Base-by-base conservation (phyloP, 495 filamentous ascomycete species). In the Penicillium odoratum region DNA sequence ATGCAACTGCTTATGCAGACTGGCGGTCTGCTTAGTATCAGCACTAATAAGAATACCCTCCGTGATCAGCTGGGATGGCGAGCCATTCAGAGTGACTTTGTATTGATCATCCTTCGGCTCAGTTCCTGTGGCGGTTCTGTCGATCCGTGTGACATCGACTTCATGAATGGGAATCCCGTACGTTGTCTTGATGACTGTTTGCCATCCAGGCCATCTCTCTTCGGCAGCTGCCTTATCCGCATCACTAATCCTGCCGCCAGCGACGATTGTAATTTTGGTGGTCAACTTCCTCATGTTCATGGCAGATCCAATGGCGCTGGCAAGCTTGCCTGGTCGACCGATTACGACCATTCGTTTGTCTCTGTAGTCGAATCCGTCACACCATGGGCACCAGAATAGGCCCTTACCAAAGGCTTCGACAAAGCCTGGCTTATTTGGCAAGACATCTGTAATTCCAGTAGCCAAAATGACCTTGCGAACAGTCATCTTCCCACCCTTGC, bases 181-280 rank as follows among this genome's bases (percentile, higher is more conserved):
- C 3, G 29, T 58, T 3, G 28, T 58, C 15, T 57, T 51, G 28
- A 58, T 26, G 3, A 48, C 33, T 0, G 29, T 58, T 16, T 58
- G 49, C 56, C 56, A 58, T 4, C 56, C 56, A 28, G 56, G 56
- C 56, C 56, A 58, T 50, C 48, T 36, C 48, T 50, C 56, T 7
- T 58, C 56, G 1, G 56, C 49, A 5, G 38, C 56, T 6, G 21
- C 30, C 25, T 48, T 58, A 29, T 51, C 56, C 18, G 43, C 56
- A 7, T 82, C 75, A 2, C 72, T 72, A 3, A 85, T 85, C 18
- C 64, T 72, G 3, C 84, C 78, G 5, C 77, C 86, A 33, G 88
- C 88, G 1, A 88, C 86, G 63, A 58, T 58, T 16, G 28, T 34
- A 15, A 58, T 48, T 11, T 58, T 43, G n/a, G n/a, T 58, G 8